Base-by-base conservation (phyloP, 192 early-diverging fungal species). In the Lobosporangium transversale region DNA sequence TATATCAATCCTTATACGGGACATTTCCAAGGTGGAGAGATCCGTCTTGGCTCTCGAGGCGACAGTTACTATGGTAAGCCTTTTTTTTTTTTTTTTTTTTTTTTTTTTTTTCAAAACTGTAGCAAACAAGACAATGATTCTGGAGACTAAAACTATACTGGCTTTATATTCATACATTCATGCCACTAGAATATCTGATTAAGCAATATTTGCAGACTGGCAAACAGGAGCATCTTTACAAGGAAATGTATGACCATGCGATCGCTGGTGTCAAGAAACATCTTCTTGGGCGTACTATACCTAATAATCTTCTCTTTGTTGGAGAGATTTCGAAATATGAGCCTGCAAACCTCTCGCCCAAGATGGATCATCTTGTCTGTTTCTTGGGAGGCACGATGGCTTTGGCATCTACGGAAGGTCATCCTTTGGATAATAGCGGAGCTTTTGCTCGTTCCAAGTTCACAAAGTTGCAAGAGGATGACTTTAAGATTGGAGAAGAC, bases 331-430 rank as follows among this genome's bases (percentile, higher is more conserved):
- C 60, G 9, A 68, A 69, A 11, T 58, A 70, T 24, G 57, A 58
- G 15, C 68, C 66, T 42, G 4, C 45, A 26, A 51, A 62, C 11
- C 59, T 88, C 21, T 57, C 62, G 3, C 70, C 80, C 5, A 93
- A 92, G 51, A 94, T 95, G 93, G 92, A 96, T 59, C 95, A 98
- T 65, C 80, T 98, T 24, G 93, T 94, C 6, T 96, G 96, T 80
- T 98, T 96, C 80, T 84, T 94, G 12, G 91, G 93, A 5, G 94
- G 93, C 0, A 88, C 90, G n/a, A 75, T 96, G 58, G 93, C 94
- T 0, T 80, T 95, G 4, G 87, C 86, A 9, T 91, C 90, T 3
- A 90, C 91, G 1, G 78, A 80, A 31, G 90, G 91, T n/a, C 73
- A 58, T 31, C 44, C 79, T 43, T 50, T 89, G 7, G 40, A 57